Evolutionary conservation across 2,329 filamentous ascomycete genomes (phyloP), one percentile per base, ranked within the genome.

Genomic region (Clarireedia paspali): DNA sequence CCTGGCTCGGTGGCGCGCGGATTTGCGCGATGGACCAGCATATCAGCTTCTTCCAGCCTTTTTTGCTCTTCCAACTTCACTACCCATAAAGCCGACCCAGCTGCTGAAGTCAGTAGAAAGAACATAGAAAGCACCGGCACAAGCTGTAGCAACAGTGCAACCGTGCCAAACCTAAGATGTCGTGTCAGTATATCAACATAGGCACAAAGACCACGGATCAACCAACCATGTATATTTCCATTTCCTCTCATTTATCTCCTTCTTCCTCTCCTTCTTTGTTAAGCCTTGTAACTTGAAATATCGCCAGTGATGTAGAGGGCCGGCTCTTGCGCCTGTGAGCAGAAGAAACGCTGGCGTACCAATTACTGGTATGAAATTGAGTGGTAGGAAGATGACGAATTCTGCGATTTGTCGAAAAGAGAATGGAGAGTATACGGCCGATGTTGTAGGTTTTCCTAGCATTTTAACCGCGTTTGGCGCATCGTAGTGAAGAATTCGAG

Each of bases 41-140:
- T 58, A 20, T 58, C 62, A 20, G 62, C 64, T 27, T 54, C 53
- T 27, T 62, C 49, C 48, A 68, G 48, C 17, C 49, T 57, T 58
- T 66, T 69, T 57, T 67, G 63, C 53, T 82, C 76, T 71, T 97
- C 91, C 50, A 96, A 73, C 61, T 86, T 83, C 2, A 85, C 85
- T 2, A 84, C 89, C 91, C 92, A 97, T 38, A 97, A 74, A 1
- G 90, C 92, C 45, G 89, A 86, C 2, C 92, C 94, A 20, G 84
- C 83, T 1, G 91, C 87, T 3, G 88, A 91, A 0, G 92, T 96
- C 62, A 99, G 74, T 40, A 97, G 77, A 70, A 97, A 96, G 68
- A 97, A 84, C 78, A 99, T 95, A n/a, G 88, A 95, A 49, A 96
- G 72, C 12, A 92, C 79, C 1, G 94, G 94, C 7, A 96, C 78